Evolutionary conservation across 2,329 filamentous ascomycete species (phyloP), one percentile per base, ranked within the genome.

Genomic region (Graphium sp.): DNA sequence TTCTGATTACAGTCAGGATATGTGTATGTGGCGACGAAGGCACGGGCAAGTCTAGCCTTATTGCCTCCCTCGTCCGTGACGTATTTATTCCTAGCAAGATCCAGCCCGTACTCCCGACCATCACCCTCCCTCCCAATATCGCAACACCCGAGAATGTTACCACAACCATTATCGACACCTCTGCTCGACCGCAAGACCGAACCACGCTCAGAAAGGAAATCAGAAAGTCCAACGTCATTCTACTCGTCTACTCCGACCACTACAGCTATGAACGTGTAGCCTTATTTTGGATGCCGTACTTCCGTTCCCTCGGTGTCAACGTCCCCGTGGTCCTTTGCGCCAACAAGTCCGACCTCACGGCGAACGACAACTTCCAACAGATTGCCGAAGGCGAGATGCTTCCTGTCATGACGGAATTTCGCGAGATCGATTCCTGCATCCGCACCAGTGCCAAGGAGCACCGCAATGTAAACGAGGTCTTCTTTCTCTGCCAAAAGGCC

Each of bases 201-300:
- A 81, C 78, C 34, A 85, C 76, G 12, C 62, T 98, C 34, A 78
- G 85, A 35, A 89, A 89, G 48, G 89, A 95, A 56, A 85, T 98
- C 36, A 75, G 89, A 38, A 94, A 94, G 52, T 89, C 79, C 45
- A 98, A 94, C 49, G 87, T 94, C 39, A 95, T 98, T 38, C 65
- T 95, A 12, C 71, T 98, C 24, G 85, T 98, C 31, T 98, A 98
- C 52, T 85, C 85, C 39, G 89, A 98, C 50, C 87, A 95, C 55
- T 98, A 98, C 60, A 95, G 85, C 63, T 98, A 95, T 57, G 89
- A 98, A 49, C 67, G 89, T 21, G 85, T 98, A 4, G 89, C 87
- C 4, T 62, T 98, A 25, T 98, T 95, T 53, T 98, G 89, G 89
- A 79, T 98, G 69, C 89, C 89, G 8, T 91, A 94, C 53, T 95